Evolutionary conservation across 2,329 filamentous ascomycete genomes (phyloP), one percentile per base, ranked within the genome.

Genomic region (Esteya vermicola): DNA sequence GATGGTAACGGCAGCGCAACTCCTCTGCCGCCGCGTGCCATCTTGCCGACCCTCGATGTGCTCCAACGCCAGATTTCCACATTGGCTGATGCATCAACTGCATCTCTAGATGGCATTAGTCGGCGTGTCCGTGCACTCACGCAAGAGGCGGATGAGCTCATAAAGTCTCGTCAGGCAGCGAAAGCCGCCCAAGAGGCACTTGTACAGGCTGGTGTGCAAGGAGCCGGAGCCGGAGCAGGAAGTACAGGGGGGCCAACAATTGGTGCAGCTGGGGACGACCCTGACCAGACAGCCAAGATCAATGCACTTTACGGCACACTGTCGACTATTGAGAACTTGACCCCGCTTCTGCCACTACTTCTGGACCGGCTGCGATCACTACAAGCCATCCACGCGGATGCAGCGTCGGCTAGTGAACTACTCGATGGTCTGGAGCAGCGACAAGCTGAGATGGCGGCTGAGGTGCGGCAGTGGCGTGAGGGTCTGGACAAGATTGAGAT

Each of bases 241-340:
- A 14, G 26, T 28, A 13, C 26, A 9, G 28, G 14, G 9, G 14
- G 14, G n/a, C 9, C 28, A 16, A 16, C 28, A 16, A 16, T 16
- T 8, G 28, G 13, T 3, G 9, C 57, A 49, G 8, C 4, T 31
- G 33, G 40, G 54, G 39, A 21, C 22, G 62, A 72, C 42, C 67
- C 79, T 47, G 85, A 93, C 50, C 82, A 93, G 51, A 71, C 78
- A 31, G 71, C 83, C 39, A 94, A 94, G 57, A 82, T 98, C 56
- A 91, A 93, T 48, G 84, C 88, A 2, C 72, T 98, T 6, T 95
- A 95, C 58, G 81, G 83, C 1, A 84, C 85, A 4, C 65, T 98
- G 14, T 81, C 86, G 2, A 91, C 85, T 0, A 91, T 98, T 43
- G 86, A 94, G 58, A 82, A 72, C 42, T 68, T 98, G 8, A 72